Percentiles rank a stretch among this genome's conserved stretches.
phyloP scores from a whole-genome alignment of 805 yeast genomes.

The Lachancea waltii region DNA sequence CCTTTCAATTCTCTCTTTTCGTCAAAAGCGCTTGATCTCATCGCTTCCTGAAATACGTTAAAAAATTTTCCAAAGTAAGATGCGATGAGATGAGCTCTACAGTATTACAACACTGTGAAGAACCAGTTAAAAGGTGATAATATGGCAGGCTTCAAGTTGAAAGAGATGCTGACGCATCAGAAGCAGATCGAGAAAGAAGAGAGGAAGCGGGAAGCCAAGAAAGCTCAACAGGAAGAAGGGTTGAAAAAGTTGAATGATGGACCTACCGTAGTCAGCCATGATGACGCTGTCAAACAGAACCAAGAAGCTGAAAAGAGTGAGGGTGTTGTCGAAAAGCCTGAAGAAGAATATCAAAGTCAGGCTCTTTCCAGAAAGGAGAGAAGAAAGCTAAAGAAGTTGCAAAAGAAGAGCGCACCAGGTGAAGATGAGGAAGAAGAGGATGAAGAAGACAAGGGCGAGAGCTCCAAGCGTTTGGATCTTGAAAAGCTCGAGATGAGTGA shows the following conservation, averaged over 20 bases:
- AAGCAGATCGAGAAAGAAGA: slow-evolving; percentile 21
- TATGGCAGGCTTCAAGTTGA: slow-evolving; percentile 32
- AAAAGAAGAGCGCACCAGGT: slow-evolving; percentile 23
- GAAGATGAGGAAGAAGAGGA: slow-evolving; percentile 35
- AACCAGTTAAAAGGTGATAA: slow-evolving; percentile 2
- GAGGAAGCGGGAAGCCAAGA: slow-evolving; percentile 21
- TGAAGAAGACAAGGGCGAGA: slow-evolving; percentile 41
- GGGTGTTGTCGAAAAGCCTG: slow-evolving; percentile 10
- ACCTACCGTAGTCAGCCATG: slow-evolving; percentile 31
- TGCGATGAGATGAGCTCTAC: slow-evolving; percentile 18
- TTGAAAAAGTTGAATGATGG: slow-evolving; percentile 21
- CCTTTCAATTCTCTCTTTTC: too few species aligned
- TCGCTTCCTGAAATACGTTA: slow-evolving; percentile 1
- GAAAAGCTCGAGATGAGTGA: slow-evolving; percentile 53
- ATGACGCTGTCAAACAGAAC: slow-evolving; percentile 18
- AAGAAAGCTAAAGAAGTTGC: slow-evolving; percentile 49
- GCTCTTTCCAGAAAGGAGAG: slow-evolving; percentile 57
- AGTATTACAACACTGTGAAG: neutral
- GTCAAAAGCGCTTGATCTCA: slow-evolving; percentile 8
- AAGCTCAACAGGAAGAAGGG: slow-evolving; percentile 11
- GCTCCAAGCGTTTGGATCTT: slow-evolving; percentile 42
- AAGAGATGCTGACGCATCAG: slow-evolving; percentile 25
- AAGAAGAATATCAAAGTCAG: slow-evolving; percentile 40
- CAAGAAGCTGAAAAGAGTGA: slow-evolving; percentile 7
- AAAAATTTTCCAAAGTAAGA: slow-evolving; percentile 12